Conservation (phyloP, 371 early-diverging fungal species). For the Sporodiniella umbellata region DNA sequence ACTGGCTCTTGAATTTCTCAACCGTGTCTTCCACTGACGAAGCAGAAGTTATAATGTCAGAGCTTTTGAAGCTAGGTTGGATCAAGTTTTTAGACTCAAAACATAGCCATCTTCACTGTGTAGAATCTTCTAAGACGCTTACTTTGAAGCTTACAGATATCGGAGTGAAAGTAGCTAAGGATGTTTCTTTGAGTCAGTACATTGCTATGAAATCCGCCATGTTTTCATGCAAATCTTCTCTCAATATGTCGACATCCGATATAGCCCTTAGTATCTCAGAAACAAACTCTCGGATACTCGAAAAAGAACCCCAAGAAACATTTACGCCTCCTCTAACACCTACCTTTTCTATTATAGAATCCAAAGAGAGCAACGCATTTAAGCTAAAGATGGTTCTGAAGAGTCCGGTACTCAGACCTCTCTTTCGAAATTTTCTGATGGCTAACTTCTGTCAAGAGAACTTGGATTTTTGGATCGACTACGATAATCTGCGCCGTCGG, state of each 20-base stretch:
- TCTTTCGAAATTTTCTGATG: slow-evolving; percentile 51
- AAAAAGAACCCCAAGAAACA: not conserved
- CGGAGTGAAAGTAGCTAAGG: slow-evolving; percentile 16
- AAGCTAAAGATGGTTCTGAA: slow-evolving; percentile 49
- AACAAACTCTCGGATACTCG: not conserved
- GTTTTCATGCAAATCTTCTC: not conserved
- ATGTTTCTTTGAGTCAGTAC: slow-evolving; percentile 11
- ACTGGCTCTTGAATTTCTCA: slow-evolving; percentile 52
- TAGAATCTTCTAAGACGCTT: slow-evolving; percentile 13
- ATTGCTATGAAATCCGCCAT: not conserved
- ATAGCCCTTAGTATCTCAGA: too few species aligned
- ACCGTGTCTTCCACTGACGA: slow-evolving; percentile 54
- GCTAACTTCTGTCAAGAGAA: slow-evolving; percentile 59
- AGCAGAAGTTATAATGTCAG: slow-evolving; percentile 39
- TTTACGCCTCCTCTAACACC: slow-evolving; percentile 1
- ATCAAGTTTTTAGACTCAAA: slow-evolving; percentile 39
- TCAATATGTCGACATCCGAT: not conserved
- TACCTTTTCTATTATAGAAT: not conserved
- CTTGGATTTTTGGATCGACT: slow-evolving; percentile 54
- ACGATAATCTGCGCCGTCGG: slow-evolving; percentile 13
- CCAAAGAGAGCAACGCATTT: slow-evolving; percentile 42
- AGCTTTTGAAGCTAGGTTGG: slow-evolving; percentile 46
- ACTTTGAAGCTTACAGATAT: slow-evolving; percentile 7
- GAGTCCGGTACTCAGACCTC: slow-evolving; percentile 34
- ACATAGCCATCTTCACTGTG: slow-evolving; percentile 1